A percentile compares a stretch with the other conserved stretches of the same genome.
Conservation (phyloP, 352 stramenopile genomes). For the Phytophthora constricta region DNA sequence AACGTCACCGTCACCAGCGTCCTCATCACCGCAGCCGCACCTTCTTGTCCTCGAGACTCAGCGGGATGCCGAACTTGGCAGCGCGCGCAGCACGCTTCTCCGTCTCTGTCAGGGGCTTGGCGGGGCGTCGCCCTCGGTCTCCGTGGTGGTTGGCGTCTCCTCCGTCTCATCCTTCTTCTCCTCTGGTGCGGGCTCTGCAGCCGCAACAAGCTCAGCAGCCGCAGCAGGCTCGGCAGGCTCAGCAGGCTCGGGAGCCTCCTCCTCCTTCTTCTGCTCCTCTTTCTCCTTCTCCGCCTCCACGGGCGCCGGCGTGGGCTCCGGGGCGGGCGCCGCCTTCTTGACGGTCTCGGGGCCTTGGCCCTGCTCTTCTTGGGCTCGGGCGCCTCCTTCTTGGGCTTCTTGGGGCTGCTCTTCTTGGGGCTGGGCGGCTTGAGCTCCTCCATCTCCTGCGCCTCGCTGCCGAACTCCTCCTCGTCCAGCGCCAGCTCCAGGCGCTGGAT, state of each 20-base stretch:
- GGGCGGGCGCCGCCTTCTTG: conserved; percentile 28
- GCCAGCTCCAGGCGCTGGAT: conserved; percentile 89
- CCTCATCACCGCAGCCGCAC: conserved; percentile 26
- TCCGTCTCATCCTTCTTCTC: conserved; percentile 15
- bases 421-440: conserved; percentile 61
- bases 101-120: conserved; percentile 62
- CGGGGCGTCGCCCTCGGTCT: conserved; percentile 19
- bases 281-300: conserved; percentile 24
- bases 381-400: conserved; percentile 40
- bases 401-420: conserved; percentile 45
- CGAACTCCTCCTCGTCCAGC: conserved; percentile 89
- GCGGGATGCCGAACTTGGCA: conserved; percentile 81
- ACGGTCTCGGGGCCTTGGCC: conserved; percentile 7
- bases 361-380: conserved; percentile 32
- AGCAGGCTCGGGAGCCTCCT: conserved; percentile 1
- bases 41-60: conserved; percentile 81
- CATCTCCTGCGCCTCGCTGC: conserved; percentile 76
- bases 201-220: conserved; percentile 2
- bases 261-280: conserved; percentile 18
- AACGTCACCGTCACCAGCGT: not conserved
- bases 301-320: conserved; percentile 6
- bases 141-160: conserved; percentile 10
- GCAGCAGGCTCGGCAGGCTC: conserved; percentile 6
- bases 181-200: conserved; percentile 2
- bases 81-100: conserved; percentile 82